Evolutionary conservation across 768 basidiomycete species (phyloP).

Genomic region (Suillus brevipes): DNA sequence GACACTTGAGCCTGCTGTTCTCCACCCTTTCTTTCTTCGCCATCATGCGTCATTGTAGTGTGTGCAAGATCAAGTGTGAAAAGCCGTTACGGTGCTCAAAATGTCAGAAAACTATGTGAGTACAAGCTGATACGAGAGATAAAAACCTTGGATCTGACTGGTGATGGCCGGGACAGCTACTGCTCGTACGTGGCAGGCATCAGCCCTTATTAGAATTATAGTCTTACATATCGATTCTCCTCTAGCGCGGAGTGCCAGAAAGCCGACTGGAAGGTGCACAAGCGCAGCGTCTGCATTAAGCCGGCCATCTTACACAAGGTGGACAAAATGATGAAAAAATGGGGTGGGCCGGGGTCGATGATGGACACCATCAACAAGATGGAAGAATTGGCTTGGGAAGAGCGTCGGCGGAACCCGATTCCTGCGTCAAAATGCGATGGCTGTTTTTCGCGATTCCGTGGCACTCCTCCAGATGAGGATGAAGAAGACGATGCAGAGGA

Average conservation of each 20-base stretch:
- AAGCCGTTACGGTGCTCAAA: conserved; percentile 19
- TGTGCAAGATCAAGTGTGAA: conserved; percentile 20
- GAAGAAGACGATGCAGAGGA: neutral
- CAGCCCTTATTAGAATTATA: neutral
- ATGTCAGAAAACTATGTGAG: conserved; percentile 23
- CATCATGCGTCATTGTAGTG: neutral
- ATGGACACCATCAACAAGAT: neutral
- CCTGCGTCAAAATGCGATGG: neutral
- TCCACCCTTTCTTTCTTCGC: neutral
- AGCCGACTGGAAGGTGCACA: conserved; percentile 23
- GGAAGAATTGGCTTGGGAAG: neutral
- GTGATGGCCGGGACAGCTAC: neutral
- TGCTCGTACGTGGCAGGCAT: conserved; percentile 1
- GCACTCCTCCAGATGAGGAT: conserved; percentile 2
- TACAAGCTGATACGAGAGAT: neutral
- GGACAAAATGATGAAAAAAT: conserved; percentile 18
- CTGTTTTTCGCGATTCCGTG: neutral
- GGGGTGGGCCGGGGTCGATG: conserved; percentile 6
- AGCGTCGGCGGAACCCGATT: neutral
- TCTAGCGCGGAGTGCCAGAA: conserved; percentile 18
- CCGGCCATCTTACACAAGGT: conserved; percentile 16
- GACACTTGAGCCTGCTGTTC: neutral
- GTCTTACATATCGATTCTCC: neutral
- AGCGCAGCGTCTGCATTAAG: conserved; percentile 22
- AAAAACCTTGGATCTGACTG: neutral